Evolutionary conservation across 176 grass and related monocot genomes (phyloP).

Genomic region (Aegilops sharonensis): DNA sequence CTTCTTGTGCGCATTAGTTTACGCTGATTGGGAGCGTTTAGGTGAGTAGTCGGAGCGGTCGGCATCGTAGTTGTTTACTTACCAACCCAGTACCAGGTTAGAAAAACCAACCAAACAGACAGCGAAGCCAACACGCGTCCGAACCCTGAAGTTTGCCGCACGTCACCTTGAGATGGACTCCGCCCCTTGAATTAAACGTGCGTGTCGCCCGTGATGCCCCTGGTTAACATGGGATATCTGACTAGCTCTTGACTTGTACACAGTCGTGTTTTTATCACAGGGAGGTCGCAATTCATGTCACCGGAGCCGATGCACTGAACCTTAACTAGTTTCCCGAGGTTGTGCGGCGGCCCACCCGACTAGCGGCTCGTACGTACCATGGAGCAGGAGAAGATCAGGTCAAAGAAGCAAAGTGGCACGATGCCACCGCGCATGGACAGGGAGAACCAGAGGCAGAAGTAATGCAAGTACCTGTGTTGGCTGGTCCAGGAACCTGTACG

Average conservation of each 20-base stretch:
- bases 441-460: neutral
- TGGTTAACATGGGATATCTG: neutral
- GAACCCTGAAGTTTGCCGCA: neutral
- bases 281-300: neutral
- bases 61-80: slow-evolving; percentile 28
- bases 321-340: neutral
- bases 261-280: no score
- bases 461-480: neutral
- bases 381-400: neutral
- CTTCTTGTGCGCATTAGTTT: neutral
- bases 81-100: slow-evolving; percentile 34
- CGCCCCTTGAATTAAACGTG: neutral
- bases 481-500: slow-evolving; percentile 6
- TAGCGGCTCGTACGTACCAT: neutral
- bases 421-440: neutral
- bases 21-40: slow-evolving; percentile 14
- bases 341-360: slow-evolving; percentile 2
- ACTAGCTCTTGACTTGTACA: neutral
- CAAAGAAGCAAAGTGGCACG: slow-evolving; percentile 13
- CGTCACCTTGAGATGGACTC: neutral
- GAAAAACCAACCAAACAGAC: neutral
- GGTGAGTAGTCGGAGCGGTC: slow-evolving; percentile 13
- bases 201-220: neutral
- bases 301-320: neutral
- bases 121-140: slow-evolving; percentile 25